Percentiles rank a stretch among this genome's conserved stretches.
phyloP scores from a whole-genome alignment of 139 green algal species.

The Deuterostichococcus epilithicus region DNA sequence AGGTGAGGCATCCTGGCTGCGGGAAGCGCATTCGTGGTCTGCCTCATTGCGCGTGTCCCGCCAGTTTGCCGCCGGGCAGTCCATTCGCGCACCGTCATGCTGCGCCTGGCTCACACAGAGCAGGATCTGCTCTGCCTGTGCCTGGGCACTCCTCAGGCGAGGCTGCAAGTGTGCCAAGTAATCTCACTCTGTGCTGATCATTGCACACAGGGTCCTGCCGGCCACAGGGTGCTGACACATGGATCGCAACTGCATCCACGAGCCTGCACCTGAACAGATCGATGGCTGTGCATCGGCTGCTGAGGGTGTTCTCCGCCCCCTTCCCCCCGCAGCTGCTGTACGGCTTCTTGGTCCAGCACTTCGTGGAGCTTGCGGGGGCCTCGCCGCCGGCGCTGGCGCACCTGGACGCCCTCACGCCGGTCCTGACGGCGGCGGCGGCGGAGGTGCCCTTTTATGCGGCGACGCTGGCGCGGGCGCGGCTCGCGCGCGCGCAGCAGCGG shows the following conservation, averaged over 20 bases:
- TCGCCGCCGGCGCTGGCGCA: conserved; percentile 43
- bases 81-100: no score
- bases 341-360: conserved; percentile 89
- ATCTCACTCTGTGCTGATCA: no score
- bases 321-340: conserved; percentile 71
- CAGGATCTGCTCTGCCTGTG: no score
- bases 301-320: not conserved
- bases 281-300: no score
- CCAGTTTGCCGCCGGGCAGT: no score
- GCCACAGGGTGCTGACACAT: not conserved
- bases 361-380: conserved; percentile 66
- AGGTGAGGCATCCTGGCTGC: conserved; percentile 57
- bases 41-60: no score
- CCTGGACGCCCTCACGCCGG: conserved; percentile 66
- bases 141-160: no score
- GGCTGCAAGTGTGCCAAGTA: no score
- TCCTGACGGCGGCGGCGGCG: conserved; percentile 58
- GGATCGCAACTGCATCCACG: not conserved
- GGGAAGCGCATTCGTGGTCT: no score
- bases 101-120: no score
- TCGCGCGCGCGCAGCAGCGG: conserved; percentile 36
- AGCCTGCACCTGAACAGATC: not conserved
- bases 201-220: no score
- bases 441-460: conserved; percentile 88
- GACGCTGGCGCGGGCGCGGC: conserved; percentile 73